Conservation (phyloP, 768 basidiomycete genomes). For the Leccinum rimulosum region DNA sequence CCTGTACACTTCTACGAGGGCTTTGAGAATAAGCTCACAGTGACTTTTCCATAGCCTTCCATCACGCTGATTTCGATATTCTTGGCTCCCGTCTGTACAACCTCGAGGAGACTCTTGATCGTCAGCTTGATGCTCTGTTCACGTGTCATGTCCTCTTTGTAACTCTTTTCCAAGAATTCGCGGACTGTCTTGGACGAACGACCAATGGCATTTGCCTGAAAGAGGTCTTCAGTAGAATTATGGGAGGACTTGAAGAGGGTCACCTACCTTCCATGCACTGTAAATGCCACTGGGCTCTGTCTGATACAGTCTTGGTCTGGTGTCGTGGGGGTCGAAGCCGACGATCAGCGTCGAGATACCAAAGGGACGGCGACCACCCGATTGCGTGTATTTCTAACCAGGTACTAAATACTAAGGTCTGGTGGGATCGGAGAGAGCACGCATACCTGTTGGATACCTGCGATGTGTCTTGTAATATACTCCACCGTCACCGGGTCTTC, state of each 20-base stretch:
- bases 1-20: too few species aligned
- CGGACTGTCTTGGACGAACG: constrained; percentile 98
- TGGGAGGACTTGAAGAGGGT: not conserved
- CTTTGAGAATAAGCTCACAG: constrained; percentile 46
- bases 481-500: constrained; percentile 98
- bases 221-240: not conserved
- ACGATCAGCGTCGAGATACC: constrained; percentile 96
- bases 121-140: constrained; percentile 94
- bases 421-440: not conserved
- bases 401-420: not conserved
- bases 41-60: constrained; percentile 92
- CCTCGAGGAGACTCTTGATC: constrained; percentile 92
- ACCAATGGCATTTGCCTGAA: constrained; percentile 94
- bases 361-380: constrained; percentile 96
- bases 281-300: constrained; percentile 99
- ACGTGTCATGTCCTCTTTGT: constrained; percentile 83
- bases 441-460: constrained; percentile 95
- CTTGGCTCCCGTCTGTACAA: constrained; percentile 99
- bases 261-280: constrained; percentile 91
- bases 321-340: constrained; percentile 94
- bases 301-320: constrained; percentile 85
- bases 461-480: constrained; percentile 97
- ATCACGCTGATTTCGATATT: constrained; percentile 99
- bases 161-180: constrained; percentile 98
- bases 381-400: constrained; percentile 90